These are phyloP conservation scores for Triticum timopheevii DNA, from an alignment of 176 grass and related monocot species.

Conservation along the genomic window DNA sequence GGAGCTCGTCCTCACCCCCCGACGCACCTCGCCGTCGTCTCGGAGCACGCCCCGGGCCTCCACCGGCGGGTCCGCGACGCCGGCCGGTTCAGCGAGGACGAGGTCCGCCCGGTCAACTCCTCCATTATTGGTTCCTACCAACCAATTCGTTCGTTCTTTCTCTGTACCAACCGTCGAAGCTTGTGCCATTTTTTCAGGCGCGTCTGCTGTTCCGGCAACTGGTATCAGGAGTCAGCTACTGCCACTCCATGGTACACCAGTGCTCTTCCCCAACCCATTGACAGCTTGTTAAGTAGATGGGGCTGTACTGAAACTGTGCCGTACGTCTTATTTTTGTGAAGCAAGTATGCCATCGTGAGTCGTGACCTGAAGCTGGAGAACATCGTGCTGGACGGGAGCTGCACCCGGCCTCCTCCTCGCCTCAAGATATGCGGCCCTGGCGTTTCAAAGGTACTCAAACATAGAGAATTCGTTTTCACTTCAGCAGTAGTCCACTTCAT, in stretches of 20 bases:
- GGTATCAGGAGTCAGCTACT: slow-evolving; percentile 75
- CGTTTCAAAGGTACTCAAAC: slow-evolving; percentile 48
- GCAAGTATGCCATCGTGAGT: slow-evolving; percentile 77
- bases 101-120: slow-evolving; percentile 18
- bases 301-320: background rate
- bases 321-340: slow-evolving; percentile 22
- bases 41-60: slow-evolving; percentile 68
- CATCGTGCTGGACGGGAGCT: slow-evolving; percentile 48
- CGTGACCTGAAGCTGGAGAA: slow-evolving; percentile 80
- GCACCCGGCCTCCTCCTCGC: slow-evolving; percentile 32
- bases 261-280: too few species aligned
- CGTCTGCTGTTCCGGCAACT: slow-evolving; percentile 75
- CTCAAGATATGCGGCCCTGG: slow-evolving; percentile 75
- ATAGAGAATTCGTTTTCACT: background rate
- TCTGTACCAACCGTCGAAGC: background rate
- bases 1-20: slow-evolving; percentile 76
- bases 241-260: slow-evolving; percentile 47
- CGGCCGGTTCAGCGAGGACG: slow-evolving; percentile 72
- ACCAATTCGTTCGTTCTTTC: background rate
- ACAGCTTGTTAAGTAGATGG: too few species aligned
- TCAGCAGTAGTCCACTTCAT: background rate
- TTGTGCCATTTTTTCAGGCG: slow-evolving; percentile 41
- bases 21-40: slow-evolving; percentile 74
- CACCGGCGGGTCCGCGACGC: slow-evolving; percentile 69
- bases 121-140: too few species aligned